Conservation (phyloP, 331 rosid species). For the Pyrus hybrid region DNA sequence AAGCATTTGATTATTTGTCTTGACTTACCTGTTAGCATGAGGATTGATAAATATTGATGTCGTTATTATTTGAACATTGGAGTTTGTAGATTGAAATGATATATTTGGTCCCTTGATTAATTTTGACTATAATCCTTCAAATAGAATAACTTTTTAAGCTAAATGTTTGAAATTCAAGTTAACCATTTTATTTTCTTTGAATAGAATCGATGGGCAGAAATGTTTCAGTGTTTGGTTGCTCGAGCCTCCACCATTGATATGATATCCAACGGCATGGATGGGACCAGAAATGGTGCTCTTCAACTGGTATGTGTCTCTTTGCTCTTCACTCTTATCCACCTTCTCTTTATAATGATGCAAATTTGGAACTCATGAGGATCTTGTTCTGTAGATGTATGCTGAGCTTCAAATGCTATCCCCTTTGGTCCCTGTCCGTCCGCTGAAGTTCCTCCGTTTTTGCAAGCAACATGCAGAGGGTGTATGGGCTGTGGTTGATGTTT, state of each 20-base stretch:
- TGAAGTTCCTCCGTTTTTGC: slow-evolving; percentile 68
- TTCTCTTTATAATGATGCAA: neutral
- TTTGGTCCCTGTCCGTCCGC: slow-evolving; percentile 58
- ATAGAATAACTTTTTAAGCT: neutral
- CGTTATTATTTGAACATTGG: neutral
- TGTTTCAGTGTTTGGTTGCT: slow-evolving; percentile 61
- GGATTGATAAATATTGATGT: neutral
- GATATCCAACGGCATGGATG: slow-evolving; percentile 46
- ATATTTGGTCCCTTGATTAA: neutral
- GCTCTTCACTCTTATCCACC: neutral
- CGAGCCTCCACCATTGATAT: slow-evolving; percentile 44
- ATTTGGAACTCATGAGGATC: neutral
- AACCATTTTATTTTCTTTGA: slow-evolving; percentile 3
- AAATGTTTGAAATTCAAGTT: neutral
- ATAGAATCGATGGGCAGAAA: slow-evolving; percentile 74
- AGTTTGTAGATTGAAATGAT: neutral
- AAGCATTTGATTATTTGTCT: neutral
- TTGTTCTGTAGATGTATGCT: slow-evolving; percentile 53
- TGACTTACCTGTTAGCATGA: neutral
- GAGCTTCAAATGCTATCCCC: slow-evolving; percentile 86
- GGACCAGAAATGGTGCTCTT: slow-evolving; percentile 60
- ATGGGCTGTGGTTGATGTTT: slow-evolving; percentile 19
- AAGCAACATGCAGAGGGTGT: slow-evolving; percentile 68
- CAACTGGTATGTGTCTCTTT: slow-evolving; percentile 47
- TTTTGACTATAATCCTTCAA: neutral